phyloP scores from a whole-genome alignment of 768 basidiomycete species.

The Tulasnella sp. region DNA sequence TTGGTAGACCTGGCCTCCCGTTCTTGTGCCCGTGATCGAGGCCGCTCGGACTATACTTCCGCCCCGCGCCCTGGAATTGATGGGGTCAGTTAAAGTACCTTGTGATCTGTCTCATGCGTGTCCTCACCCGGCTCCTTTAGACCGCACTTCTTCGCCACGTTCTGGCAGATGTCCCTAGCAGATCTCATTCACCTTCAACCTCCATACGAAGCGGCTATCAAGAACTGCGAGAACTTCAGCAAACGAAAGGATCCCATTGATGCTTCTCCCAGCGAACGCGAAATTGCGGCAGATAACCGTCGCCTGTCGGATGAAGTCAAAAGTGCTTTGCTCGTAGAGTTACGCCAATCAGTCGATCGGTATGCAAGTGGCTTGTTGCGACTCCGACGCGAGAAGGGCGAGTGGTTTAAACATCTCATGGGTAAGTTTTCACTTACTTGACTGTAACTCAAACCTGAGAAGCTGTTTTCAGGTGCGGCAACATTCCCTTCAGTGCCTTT shows the following conservation, averaged over 20 bases:
- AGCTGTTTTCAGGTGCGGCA: conserved; percentile 39
- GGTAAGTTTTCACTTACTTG: conserved; percentile 8
- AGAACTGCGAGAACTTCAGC: conserved; percentile 35
- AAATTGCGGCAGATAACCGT: conserved; percentile 7
- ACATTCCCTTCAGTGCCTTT: conserved; percentile 44
- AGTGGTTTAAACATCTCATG: conserved; percentile 73
- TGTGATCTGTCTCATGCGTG: conserved; percentile 9
- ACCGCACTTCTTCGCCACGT: conserved; percentile 88
- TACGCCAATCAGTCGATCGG: not conserved
- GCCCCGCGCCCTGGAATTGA: conserved; percentile 54
- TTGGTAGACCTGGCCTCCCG: conserved; percentile 65
- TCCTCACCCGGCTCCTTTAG: conserved; percentile 42
- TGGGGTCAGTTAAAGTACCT: conserved; percentile 55
- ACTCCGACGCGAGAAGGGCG: conserved; percentile 66
- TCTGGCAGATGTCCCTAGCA: conserved; percentile 93
- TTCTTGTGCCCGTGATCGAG: conserved; percentile 66
- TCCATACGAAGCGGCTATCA: conserved; percentile 75
- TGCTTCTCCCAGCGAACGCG: conserved; percentile 50
- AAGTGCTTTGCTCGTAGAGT: conserved; percentile 11
- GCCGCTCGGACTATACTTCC: conserved; percentile 72
- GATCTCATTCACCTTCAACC: conserved; percentile 75
- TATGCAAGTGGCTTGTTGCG: conserved; percentile 45
- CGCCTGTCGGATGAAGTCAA: conserved; percentile 6
- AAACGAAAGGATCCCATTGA: conserved; percentile 32
- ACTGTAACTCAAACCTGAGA: conserved; percentile 37